Evolutionary conservation across 163 green algal species (phyloP).

Genomic region (Scenedesmus sp.): DNA sequence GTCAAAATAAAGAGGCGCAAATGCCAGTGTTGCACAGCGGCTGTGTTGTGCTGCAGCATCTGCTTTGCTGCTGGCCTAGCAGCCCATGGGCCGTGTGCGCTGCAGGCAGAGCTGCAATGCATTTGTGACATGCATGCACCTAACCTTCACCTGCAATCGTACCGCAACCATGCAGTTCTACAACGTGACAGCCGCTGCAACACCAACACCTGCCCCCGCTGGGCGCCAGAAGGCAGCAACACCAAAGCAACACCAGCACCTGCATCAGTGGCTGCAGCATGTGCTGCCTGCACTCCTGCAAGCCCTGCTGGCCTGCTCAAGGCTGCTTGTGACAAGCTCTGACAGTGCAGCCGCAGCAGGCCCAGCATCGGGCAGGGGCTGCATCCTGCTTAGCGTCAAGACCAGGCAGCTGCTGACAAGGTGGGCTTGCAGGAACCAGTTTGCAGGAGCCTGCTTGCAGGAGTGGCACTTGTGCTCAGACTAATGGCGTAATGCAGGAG

Average conservation of each 20-base stretch:
- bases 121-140: not conserved
- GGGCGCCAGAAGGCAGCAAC: not conserved
- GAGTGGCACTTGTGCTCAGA: not conserved
- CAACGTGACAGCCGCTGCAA: not conserved
- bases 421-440: not conserved
- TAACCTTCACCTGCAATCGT: not conserved
- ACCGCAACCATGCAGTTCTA: not conserved
- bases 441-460: not conserved
- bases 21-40: too few relatives aligned
- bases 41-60: not conserved
- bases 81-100: too few relatives aligned
- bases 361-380: not conserved
- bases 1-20: not conserved
- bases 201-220: not conserved
- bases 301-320: not conserved
- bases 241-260: not conserved
- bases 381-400: not conserved
- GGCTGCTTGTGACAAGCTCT: not conserved
- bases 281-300: not conserved
- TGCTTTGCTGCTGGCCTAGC: not conserved
- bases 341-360: conserved; percentile 43
- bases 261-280: conserved; percentile 21
- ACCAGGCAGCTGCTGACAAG: conserved; percentile 33
- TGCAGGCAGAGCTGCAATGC: not conserved
- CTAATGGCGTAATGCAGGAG: too few relatives aligned